Percentiles rank a stretch among this genome's conserved stretches.
Conservation (phyloP, 1,139 yeast genomes). For the Blastobotrys apis region DNA sequence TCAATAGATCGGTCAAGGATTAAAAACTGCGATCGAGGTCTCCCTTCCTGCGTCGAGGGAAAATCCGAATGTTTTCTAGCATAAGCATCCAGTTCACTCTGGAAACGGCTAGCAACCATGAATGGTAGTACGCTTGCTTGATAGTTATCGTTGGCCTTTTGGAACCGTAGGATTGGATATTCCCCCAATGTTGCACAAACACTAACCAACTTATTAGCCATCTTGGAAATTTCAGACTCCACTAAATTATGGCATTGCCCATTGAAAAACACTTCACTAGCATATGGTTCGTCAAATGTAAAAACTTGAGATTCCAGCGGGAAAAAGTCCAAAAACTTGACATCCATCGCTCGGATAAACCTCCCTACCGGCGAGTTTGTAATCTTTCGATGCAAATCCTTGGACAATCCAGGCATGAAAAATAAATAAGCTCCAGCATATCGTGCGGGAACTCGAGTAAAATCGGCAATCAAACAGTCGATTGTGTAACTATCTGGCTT, state of each 20-base stretch:
- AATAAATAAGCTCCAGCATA: constrained; percentile 56
- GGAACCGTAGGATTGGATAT: constrained; percentile 79
- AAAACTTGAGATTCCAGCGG: constrained; percentile 50
- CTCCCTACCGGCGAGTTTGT: constrained; percentile 27
- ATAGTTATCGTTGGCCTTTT: constrained; percentile 29
- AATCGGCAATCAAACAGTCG: constrained; percentile 59
- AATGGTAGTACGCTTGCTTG: constrained; percentile 64
- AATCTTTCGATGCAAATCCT: constrained; percentile 23
- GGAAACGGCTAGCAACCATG: constrained; percentile 70
- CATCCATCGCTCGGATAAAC: constrained; percentile 24
- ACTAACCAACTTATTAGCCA: constrained; percentile 62
- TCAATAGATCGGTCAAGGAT: constrained; percentile 83
- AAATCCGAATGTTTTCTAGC: constrained; percentile 65
- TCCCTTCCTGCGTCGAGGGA: constrained; percentile 42
- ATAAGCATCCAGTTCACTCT: constrained; percentile 66
- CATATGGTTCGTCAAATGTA: constrained; percentile 41
- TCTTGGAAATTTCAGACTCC: constrained; percentile 50
- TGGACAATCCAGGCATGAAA: constrained; percentile 48
- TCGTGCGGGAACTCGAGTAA: constrained; percentile 47
- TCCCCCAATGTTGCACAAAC: constrained; percentile 79
- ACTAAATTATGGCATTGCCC: constrained; percentile 60
- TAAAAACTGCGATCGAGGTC: constrained; percentile 69
- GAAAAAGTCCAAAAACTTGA: constrained; percentile 38
- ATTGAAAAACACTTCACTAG: constrained; percentile 74
- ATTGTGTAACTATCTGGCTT: constrained; percentile 52